phyloP scores from a whole-genome alignment of 2,329 filamentous ascomycete genomes.

The Aspergillus sergii region DNA sequence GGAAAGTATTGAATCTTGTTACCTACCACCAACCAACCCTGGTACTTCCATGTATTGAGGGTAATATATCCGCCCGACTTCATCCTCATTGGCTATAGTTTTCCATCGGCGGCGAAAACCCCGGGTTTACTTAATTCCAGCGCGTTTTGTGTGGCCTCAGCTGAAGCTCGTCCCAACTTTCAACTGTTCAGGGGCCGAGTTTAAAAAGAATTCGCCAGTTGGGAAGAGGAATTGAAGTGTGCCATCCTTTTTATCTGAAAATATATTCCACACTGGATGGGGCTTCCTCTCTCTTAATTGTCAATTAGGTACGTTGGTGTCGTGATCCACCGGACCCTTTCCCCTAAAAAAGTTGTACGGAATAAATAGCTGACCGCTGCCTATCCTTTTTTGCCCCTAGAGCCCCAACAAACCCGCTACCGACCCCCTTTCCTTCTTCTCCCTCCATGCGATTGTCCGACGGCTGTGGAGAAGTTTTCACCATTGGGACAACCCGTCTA shows the following conservation, averaged over 20 bases:
- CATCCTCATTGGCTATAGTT: background rate
- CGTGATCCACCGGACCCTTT: background rate
- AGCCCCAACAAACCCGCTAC: conserved; percentile 9
- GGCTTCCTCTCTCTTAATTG: background rate
- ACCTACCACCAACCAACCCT: background rate
- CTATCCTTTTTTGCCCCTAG: conserved; percentile 3
- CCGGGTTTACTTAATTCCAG: conserved; percentile 12
- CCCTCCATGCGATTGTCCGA: conserved; percentile 14
- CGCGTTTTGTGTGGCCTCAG: background rate
- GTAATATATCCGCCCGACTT: background rate
- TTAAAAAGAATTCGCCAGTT: background rate
- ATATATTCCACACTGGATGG: background rate
- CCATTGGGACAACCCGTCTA: conserved; percentile 1
- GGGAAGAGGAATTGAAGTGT: background rate
- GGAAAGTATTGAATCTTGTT: background rate
- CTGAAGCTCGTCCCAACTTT: conserved; percentile 1
- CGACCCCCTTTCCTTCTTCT: conserved; percentile 4
- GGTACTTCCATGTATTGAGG: background rate
- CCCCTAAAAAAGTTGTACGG: conserved; percentile 4
- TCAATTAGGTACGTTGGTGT: background rate
- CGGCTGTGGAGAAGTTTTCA: background rate
- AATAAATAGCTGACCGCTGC: background rate
- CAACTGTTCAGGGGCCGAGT: conserved; percentile 7
- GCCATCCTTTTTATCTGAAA: background rate
- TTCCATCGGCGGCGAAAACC: background rate